phyloP scores from a whole-genome alignment of 805 yeast genomes.

The Candida sithepensis region DNA sequence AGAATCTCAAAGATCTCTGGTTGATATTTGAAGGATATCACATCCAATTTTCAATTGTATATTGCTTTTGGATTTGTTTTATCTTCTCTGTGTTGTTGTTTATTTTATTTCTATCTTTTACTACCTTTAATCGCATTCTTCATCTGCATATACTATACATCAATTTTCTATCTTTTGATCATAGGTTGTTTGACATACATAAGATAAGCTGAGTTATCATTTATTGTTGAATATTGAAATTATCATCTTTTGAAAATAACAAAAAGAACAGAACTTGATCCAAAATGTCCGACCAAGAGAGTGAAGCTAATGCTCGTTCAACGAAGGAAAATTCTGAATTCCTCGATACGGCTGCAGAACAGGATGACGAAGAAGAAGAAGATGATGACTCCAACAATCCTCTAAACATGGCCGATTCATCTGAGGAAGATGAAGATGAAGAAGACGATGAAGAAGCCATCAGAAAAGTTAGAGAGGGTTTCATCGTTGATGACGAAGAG shows the following conservation, averaged over 20 bases:
- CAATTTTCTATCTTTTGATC: too few species aligned
- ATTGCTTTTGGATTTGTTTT: too few species aligned
- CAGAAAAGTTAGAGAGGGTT: constrained; percentile 79
- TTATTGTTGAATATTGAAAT: neutral
- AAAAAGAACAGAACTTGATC: neutral
- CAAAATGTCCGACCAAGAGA: constrained; percentile 23
- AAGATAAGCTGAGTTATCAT: too few species aligned
- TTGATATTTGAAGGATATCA: too few species aligned
- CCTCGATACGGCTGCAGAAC: constrained; percentile 29
- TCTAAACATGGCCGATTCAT: constrained; percentile 53
- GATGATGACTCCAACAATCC: constrained; percentile 30
- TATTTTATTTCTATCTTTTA: too few species aligned
- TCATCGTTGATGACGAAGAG: constrained; percentile 90
- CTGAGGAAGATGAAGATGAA: constrained; percentile 83
- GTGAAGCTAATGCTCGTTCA: neutral
- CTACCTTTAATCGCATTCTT: too few species aligned
- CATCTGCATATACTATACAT: too few species aligned
- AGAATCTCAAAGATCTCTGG: too few species aligned
- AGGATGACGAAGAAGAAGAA: constrained; percentile 26
- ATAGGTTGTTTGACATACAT: too few species aligned
- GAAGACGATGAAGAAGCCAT: constrained; percentile 91
- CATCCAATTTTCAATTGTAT: too few species aligned
- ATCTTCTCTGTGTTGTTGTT: too few species aligned
- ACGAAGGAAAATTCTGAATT: constrained; percentile 7
- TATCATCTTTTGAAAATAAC: neutral